Evolutionary conservation across 2,329 filamentous ascomycete genomes (phyloP).

Genomic region (Aureobasidium subglaciale): DNA sequence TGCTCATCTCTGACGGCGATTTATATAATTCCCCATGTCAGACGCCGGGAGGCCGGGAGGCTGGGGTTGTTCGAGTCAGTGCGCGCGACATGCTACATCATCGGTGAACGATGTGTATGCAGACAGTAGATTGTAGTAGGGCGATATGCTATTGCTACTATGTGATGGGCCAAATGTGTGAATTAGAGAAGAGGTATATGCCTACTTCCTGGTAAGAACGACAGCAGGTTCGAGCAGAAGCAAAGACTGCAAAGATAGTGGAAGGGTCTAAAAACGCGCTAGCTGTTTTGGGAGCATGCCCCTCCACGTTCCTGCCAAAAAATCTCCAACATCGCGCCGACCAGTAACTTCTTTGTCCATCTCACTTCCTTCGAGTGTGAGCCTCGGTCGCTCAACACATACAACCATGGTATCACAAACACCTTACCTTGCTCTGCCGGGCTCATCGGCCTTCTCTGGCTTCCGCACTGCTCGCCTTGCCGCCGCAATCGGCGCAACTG

Average conservation of each 20-base stretch:
- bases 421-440: slow-evolving; percentile 41
- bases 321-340: slow-evolving; percentile 13
- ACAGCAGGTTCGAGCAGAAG: background rate
- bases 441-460: slow-evolving; percentile 49
- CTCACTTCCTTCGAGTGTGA: slow-evolving; percentile 13
- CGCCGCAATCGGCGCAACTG: slow-evolving; percentile 38
- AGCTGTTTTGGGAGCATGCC: background rate
- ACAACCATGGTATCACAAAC: slow-evolving; percentile 18
- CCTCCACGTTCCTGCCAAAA: slow-evolving; percentile 8
- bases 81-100: slow-evolving; percentile 3
- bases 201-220: background rate
- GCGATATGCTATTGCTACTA: background rate
- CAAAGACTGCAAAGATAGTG: background rate
- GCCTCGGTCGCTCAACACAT: slow-evolving; percentile 11
- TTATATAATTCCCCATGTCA: slow-evolving; percentile 14
- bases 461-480: slow-evolving; percentile 42
- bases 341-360: slow-evolving; percentile 5
- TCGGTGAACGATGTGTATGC: background rate
- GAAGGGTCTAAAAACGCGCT: background rate
- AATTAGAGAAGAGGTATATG: background rate
- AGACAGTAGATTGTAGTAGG: background rate
- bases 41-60: slow-evolving; percentile 6
- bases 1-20: slow-evolving; percentile 12
- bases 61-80: slow-evolving; percentile 8
- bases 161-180: too few relatives aligned